Evolutionary conservation across 345 rosid genomes (phyloP), one percentile per base, ranked within the genome.

Genomic region (Pugionium cornutum): DNA sequence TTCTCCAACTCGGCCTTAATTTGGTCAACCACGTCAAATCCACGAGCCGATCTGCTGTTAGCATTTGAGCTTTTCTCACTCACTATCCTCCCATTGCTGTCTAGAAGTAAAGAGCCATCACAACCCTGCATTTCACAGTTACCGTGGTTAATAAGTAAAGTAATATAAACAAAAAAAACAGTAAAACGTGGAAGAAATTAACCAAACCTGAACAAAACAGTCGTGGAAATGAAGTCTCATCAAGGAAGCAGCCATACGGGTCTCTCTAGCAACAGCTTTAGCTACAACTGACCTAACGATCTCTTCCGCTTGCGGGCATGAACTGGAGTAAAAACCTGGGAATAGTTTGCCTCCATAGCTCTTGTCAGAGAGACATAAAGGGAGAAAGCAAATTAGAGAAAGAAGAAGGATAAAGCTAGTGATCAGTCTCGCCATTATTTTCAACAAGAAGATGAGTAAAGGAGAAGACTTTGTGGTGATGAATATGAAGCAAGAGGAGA

Each of bases 171-270:
- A 18, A 46, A 30, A 7, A 39, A 35, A 37, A 7, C 3, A 4
- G 5, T 64, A 7, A 58, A 7, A 10, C 9, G 25, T 11, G 5
- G 34, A 48, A 2, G 30, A 28, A 69, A 32, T n/a, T 36, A 66
- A 45, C 50, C 28, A 53, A 56, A 91, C 96, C 82, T 84, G 80
- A 75, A 87, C 96, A 62, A 92, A 92, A 56, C 98, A 89, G 77
- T 89, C 98, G 50, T 85, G 96, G 79, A 92, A 92, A 67, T 82
- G 88, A 57, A 89, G 84, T 78, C 98, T 81, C 32, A 92, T 49
- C 52, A 92, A 64, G 18, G 92, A 89, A 77, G 96, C 96, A 68
- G 82, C 96, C 92, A 85, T 89, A 18, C 96, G 85, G 2, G 83
- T 48, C 43, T 92, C 92, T 67, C 61, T 81, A 0, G 80, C 78